Evolutionary conservation across 1,284 basidiomycete genomes (phyloP).

Genomic region (Grifola frondosa): DNA sequence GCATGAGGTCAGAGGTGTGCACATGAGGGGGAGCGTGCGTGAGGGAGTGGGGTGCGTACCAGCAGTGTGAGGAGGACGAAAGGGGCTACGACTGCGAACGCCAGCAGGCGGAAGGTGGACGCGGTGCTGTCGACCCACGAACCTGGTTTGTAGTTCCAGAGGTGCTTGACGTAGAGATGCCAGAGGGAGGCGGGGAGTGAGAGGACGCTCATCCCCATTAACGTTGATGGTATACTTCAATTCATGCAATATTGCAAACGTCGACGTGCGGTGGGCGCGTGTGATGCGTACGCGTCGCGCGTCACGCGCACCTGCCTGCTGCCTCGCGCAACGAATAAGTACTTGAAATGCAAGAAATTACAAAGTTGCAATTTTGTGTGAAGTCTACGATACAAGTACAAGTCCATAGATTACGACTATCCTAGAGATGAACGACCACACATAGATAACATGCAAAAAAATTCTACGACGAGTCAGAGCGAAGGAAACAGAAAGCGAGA

Average conservation of each 20-base stretch:
- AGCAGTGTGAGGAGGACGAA: slow-evolving; percentile 63
- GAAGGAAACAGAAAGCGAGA: slow-evolving; percentile 14
- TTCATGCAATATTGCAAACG: not conserved
- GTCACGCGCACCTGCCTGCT: not conserved
- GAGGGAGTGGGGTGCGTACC: slow-evolving; percentile 35
- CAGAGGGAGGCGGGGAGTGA: slow-evolving; percentile 44
- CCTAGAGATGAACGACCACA: slow-evolving; percentile 10
- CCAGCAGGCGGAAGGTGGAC: slow-evolving; percentile 62
- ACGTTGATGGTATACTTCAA: not conserved
- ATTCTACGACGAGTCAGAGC: slow-evolving; percentile 19
- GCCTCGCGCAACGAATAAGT: not conserved
- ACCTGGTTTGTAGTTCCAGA: slow-evolving; percentile 58
- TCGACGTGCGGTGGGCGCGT: no score
- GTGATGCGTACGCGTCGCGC: not conserved
- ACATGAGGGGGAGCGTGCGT: not conserved
- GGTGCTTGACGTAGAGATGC: slow-evolving; percentile 56
- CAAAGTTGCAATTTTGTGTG: slow-evolving; percentile 11
- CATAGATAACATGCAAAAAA: slow-evolving; percentile 22
- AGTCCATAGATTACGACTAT: slow-evolving; percentile 19
- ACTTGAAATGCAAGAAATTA: slow-evolving; percentile 3
- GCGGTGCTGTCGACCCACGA: slow-evolving; percentile 72
- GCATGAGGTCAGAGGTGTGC: slow-evolving; percentile 2
- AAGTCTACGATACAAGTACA: slow-evolving; percentile 29
- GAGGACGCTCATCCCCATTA: slow-evolving; percentile 20
- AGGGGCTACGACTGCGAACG: slow-evolving; percentile 61